Evolutionary conservation across 163 green algal genomes (phyloP), one percentile per base, ranked within the genome.

Genomic region (Scenedesmus sp.): DNA sequence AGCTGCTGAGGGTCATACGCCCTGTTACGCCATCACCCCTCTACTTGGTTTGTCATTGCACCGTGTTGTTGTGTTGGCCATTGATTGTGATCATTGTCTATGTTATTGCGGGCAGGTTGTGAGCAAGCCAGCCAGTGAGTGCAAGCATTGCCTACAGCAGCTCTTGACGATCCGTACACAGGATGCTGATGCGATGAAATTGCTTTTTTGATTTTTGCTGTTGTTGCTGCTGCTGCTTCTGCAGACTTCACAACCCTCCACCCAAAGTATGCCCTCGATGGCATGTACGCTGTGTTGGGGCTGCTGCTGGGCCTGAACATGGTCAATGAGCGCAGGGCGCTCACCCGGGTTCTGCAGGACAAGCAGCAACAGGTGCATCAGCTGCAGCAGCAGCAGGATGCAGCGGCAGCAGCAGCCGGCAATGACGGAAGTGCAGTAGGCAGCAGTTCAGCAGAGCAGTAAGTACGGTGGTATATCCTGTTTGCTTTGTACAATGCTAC

Each of bases 251-350:
- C 20, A 3, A 89, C 83, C 7, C 46, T 37, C 6, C n/a, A 86
- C 33, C 92, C 92, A 40, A 49, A 51, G 20, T 81, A 86, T 15
- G 88, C 61, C 7, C 61, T 92, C 18, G 92, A 94, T n/a, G 72
- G 49, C 26, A 43, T 94, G 42, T 94, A 94, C 37, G 59, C 16
- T 33, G 92, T 70, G 49, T 35, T 94, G 33, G 88, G 46, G 3
- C 43, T 81, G 15, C 78, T 88, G 33, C 90, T 94, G 51, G 80
- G 76, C 26, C 72, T 89, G n/a, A 94, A 93, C 35, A 83, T 87
- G 0, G 78, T 79, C 70, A 89, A 85, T 24, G 92, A 94, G 82
- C 82, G 83, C 15, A 46, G 40, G 26, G 92, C 79, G 35, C 46
- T 94, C 53, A 35, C 80, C 35, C 26, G 65, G 59, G 30, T 73